These are phyloP conservation scores for Calonectria leucothoes DNA, from an alignment of 2,329 filamentous ascomycete genomes.

Conservation along the genomic window DNA sequence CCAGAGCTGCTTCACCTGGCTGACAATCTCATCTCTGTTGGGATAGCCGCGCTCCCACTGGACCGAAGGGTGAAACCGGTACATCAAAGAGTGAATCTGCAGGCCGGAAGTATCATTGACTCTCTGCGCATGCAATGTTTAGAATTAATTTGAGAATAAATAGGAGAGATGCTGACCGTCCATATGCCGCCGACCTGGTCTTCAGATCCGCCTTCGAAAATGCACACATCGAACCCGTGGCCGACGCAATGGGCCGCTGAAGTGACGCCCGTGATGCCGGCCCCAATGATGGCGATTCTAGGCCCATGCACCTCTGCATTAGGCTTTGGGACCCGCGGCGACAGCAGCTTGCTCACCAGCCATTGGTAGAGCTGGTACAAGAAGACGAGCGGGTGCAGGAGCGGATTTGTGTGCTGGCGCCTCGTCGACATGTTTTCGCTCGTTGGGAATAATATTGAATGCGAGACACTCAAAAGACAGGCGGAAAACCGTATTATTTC, in stretches of 20 bases:
- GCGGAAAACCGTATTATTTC: background rate
- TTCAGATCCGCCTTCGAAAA: constrained; percentile 79
- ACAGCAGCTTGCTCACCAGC: constrained; percentile 72
- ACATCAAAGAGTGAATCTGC: constrained; percentile 89
- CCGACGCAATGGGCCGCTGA: constrained; percentile 86
- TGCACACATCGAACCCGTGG: constrained; percentile 83
- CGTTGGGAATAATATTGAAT: background rate
- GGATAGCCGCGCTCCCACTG: constrained; percentile 71
- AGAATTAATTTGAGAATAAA: background rate
- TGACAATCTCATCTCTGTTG: constrained; percentile 1
- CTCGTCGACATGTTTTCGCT: background rate
- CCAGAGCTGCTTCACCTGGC: constrained; percentile 74
- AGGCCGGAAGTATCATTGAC: constrained; percentile 86
- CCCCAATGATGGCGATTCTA: constrained; percentile 76
- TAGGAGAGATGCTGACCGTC: constrained; percentile 65
- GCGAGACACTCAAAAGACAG: background rate
- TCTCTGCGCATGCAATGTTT: constrained; percentile 55
- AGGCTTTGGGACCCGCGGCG: constrained; percentile 75
- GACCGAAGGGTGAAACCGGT: constrained; percentile 86
- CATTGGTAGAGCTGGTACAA: constrained; percentile 75
- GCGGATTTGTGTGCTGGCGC: constrained; percentile 44
- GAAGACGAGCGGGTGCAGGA: constrained; percentile 68
- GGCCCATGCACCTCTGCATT: constrained; percentile 68
- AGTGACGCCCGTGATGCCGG: constrained; percentile 80
- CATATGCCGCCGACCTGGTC: constrained; percentile 82